phyloP scores from a whole-genome alignment of 164 flowering plant genomes.

The Annona squamosa region DNA sequence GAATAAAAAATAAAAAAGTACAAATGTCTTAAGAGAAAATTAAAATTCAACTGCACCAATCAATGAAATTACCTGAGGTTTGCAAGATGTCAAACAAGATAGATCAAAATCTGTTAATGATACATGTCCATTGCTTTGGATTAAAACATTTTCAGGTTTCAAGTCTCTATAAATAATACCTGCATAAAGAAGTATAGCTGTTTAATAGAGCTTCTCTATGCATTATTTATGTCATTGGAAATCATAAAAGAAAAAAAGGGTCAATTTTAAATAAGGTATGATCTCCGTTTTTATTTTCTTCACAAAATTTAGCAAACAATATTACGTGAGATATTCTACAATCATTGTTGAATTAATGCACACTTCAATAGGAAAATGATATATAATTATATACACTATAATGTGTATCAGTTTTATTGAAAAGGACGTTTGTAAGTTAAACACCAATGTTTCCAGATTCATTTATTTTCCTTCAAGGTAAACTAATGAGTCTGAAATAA shows the following conservation, averaged over 20 bases:
- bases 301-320: no score
- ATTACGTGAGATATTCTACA: no score
- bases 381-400: no score
- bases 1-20: no score
- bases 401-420: no score
- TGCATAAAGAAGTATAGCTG: constrained; percentile 19
- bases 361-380: no score
- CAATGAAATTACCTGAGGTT: constrained; percentile 64
- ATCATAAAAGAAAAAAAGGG: not conserved
- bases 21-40: not conserved
- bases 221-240: not conserved
- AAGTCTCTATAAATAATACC: constrained; percentile 93
- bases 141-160: constrained; percentile 92
- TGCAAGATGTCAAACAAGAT: constrained; percentile 93
- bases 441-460: no score
- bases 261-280: not conserved
- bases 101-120: constrained; percentile 92
- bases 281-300: no score
- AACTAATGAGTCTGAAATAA: no score
- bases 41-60: not conserved
- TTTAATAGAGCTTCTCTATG: not conserved
- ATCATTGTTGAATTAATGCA: no score
- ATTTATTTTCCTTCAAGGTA: no score
- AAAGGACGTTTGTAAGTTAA: no score
- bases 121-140: constrained; percentile 76